Base-by-base conservation (phyloP, 2,329 filamentous ascomycete genomes). In the Xylariomycetidae sp. region DNA sequence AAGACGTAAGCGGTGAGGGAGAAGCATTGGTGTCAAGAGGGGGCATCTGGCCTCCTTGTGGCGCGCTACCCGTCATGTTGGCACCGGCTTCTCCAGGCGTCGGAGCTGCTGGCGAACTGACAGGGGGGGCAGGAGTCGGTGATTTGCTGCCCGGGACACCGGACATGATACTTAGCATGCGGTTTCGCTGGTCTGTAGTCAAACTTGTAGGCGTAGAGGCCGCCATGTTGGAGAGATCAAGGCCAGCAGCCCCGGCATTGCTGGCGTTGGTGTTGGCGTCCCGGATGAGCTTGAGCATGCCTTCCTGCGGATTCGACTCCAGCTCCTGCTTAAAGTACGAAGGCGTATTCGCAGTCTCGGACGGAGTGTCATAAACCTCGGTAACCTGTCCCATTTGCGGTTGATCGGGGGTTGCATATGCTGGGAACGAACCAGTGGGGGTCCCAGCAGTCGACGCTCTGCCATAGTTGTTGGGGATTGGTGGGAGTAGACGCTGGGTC, bases 271-370 rank as follows among this genome's bases (percentile, higher is more conserved):
- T 74, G 42, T 80, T 80, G 40, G 76, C 73, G 40, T 76, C 74
- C 37, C 79, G 72, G 53, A 81, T 80, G 19, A 82, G 69, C 48
- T 70, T 75, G 70, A 81, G 76, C 68, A 79, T 78, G 31, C 68
- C 68, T 47, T 76, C 73, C 35, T 74, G 74, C 1, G 73, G 72
- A 37, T 72, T 73, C n/a, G 60, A 57, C 51, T 74, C 67, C 5
- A 77, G 64, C 47, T 79, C 73, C 20, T 72, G 66, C 18, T 72
- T 68, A 3, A 78, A 60, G 34, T 60, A 72, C 1, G 70, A 60
- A 1, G 71, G 65, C 2, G 68, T 63, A 5, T 53, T 42, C 6
- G 58, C 61, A 15, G 73, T 65, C 4, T 66, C 61, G 2, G 63
- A 58, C 0, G 70, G 64, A 1, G 61, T 60, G 35, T 82, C 77